Percentiles rank a stretch among this genome's conserved stretches.
Conservation (phyloP, 352 stramenopile genomes). For the Pythium folliculosum region DNA sequence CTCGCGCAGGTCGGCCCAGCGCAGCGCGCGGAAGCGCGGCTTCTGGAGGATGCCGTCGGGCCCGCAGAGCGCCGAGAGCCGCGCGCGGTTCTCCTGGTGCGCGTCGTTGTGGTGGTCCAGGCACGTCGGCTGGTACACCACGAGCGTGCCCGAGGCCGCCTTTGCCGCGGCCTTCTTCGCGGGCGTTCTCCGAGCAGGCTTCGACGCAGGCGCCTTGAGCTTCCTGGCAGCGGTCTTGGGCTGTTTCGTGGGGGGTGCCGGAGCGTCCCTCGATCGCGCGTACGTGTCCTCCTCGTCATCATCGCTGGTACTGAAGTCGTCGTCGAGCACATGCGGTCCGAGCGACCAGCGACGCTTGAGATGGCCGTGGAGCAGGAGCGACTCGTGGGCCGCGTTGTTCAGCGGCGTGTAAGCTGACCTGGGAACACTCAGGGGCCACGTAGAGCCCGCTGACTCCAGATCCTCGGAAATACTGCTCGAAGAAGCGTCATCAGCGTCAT, state of each 20-base stretch:
- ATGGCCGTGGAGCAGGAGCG: background rate
- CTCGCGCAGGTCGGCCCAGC: constrained; percentile 60
- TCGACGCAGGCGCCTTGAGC: background rate
- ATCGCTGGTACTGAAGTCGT: constrained; percentile 24
- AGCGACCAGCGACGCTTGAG: constrained; percentile 10
- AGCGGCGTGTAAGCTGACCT: constrained; percentile 9
- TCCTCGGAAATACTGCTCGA: background rate
- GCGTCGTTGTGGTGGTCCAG: constrained; percentile 76
- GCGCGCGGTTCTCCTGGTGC: constrained; percentile 70
- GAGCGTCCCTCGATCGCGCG: constrained; percentile 30
- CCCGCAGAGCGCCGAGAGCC: constrained; percentile 52
- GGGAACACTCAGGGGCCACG: background rate
- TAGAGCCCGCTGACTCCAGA: too few relatives aligned
- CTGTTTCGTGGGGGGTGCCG: constrained; percentile 33
- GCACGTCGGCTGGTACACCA: constrained; percentile 73
- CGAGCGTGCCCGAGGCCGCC: constrained; percentile 34
- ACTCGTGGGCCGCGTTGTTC: constrained; percentile 14
- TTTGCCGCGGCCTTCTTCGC: constrained; percentile 31
- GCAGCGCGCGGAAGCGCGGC: constrained; percentile 60
- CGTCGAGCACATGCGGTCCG: constrained; percentile 11
- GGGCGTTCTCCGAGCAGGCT: constrained; percentile 5
- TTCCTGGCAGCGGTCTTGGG: constrained; percentile 32
- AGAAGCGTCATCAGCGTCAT: constrained; percentile 1
- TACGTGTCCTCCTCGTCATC: constrained; percentile 22
- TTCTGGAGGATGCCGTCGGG: constrained; percentile 67